A percentile compares a stretch with the other conserved stretches of the same genome.
Conservation (phyloP, 106 monocot genomes). For the Apostasia ramifera region DNA sequence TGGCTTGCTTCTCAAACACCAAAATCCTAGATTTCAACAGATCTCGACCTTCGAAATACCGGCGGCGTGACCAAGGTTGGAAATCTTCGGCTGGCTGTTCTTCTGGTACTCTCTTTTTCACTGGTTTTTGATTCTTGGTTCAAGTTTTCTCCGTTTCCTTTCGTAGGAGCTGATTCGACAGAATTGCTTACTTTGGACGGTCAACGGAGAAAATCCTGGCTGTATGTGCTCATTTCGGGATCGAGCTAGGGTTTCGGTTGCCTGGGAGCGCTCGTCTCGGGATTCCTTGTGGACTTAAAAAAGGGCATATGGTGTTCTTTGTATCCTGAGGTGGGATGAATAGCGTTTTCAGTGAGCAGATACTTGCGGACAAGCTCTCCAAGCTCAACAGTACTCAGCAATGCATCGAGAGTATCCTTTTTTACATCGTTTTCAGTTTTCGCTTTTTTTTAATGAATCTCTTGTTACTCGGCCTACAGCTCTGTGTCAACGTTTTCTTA, state of each 20-base stretch:
- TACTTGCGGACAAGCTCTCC: constrained; percentile 95
- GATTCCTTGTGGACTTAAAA: background rate
- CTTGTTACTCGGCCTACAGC: too few relatives aligned
- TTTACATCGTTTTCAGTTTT: background rate
- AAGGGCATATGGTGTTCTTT: background rate
- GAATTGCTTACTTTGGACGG: background rate
- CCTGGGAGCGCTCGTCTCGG: background rate
- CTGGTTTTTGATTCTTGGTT: background rate
- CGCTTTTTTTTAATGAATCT: background rate
- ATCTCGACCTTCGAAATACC: background rate
- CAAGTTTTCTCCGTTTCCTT: background rate
- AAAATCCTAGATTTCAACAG: background rate
- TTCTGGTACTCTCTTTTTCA: background rate
- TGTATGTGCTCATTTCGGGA: background rate
- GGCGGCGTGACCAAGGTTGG: background rate
- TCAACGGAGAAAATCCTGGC: background rate
- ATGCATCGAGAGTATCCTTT: constrained; percentile 98
- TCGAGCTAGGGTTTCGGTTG: constrained; percentile 7
- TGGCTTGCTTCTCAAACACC: background rate
- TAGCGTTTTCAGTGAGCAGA: constrained; percentile 87
- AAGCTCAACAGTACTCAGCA: constrained; percentile 97
- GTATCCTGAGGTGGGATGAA: constrained; percentile 57
- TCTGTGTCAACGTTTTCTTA: too few relatives aligned
- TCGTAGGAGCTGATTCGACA: constrained; percentile 4
- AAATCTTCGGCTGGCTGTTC: background rate